Evolutionary conservation across 2,329 filamentous ascomycete species (phyloP).

Genomic region (Pseudogymnoascus sp.): DNA sequence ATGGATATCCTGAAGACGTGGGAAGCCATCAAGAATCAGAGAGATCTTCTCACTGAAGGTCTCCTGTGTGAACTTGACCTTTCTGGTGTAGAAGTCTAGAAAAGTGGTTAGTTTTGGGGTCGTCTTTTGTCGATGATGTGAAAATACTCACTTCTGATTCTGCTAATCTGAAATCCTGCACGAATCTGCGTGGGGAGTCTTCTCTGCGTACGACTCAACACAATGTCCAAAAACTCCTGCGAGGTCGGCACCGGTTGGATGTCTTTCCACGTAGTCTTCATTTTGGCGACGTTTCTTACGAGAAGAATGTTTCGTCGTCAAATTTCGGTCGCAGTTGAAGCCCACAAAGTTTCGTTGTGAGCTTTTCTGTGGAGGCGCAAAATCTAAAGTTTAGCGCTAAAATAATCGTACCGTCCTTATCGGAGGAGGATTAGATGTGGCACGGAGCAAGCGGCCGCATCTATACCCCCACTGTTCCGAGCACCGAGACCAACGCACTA

Average conservation of each 20-base stretch:
- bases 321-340: slow-evolving; percentile 10
- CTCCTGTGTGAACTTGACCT: slow-evolving; percentile 97
- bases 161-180: slow-evolving; percentile 88
- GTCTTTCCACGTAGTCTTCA: slow-evolving; percentile 62
- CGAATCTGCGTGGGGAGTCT: slow-evolving; percentile 92
- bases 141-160: slow-evolving; percentile 57
- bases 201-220: slow-evolving; percentile 85
- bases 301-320: slow-evolving; percentile 9
- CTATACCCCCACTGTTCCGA: neutral
- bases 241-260: slow-evolving; percentile 83
- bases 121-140: neutral
- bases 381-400: slow-evolving; percentile 13
- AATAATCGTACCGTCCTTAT: slow-evolving; percentile 11
- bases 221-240: slow-evolving; percentile 96
- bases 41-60: slow-evolving; percentile 92
- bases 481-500: neutral
- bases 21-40: slow-evolving; percentile 86
- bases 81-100: slow-evolving; percentile 83
- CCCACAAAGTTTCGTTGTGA: slow-evolving; percentile 11
- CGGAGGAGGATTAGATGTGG: neutral
- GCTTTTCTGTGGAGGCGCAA: slow-evolving; percentile 11
- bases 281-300: slow-evolving; percentile 29
- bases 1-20: slow-evolving; percentile 86
- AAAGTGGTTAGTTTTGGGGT: slow-evolving; percentile 18
- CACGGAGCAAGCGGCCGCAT: slow-evolving; percentile 8